Evolutionary conservation across 228 moss, liverwort and hornwort genomes (phyloP).

Genomic region (Sphagnum magellanicum): DNA sequence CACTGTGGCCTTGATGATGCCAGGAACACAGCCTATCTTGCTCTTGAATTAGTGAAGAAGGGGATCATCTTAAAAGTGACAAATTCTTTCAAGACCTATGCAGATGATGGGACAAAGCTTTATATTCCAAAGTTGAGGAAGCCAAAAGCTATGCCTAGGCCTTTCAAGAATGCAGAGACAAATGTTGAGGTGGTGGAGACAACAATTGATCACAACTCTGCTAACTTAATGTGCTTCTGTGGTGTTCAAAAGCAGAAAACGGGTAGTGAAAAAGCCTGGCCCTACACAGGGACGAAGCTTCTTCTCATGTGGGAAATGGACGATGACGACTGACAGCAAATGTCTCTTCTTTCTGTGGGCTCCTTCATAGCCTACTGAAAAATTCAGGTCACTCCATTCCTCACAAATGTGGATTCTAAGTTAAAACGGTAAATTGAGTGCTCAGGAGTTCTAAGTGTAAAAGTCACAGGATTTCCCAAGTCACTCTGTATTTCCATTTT

Average conservation of each 20-base stretch:
- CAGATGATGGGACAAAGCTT: conserved; percentile 4
- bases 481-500: no score
- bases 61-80: conserved; percentile 21
- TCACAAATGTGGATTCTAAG: no score
- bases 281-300: conserved; percentile 5
- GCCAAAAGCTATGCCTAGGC: background rate
- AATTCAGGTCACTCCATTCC: no score
- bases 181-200: background rate
- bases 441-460: no score
- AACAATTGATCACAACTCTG: background rate
- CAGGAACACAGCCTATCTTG: conserved; percentile 33
- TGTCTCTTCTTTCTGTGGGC: conserved; percentile 10
- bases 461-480: no score
- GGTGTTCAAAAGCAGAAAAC: background rate
- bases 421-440: no score
- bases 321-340: conserved; percentile 1
- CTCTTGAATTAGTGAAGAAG: conserved; percentile 24
- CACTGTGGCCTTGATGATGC: conserved; percentile 40
- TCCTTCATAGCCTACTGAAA: background rate
- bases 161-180: no score
- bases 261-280: conserved; percentile 5
- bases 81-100: conserved; percentile 18
- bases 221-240: conserved; percentile 2
- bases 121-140: background rate
- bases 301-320: conserved; percentile 12